Evolutionary conservation across 139 green algal genomes (phyloP), one percentile per base, ranked within the genome.

Genomic region (Pleodorina starrii): DNA sequence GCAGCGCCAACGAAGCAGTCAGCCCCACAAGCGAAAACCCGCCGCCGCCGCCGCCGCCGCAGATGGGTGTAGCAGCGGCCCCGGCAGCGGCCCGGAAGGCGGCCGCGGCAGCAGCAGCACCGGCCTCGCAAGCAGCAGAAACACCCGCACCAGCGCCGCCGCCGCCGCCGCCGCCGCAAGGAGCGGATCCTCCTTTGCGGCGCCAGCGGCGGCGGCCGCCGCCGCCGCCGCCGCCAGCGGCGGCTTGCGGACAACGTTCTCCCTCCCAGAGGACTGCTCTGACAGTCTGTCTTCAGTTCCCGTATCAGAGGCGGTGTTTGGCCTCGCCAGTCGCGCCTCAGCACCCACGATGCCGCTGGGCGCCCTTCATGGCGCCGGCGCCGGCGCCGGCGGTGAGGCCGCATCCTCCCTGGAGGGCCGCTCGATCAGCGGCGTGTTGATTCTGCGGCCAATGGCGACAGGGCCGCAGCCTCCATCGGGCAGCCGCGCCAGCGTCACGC

Each of bases 261-360:
- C 48, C 17, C 16, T 84, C 5, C 14, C n/a, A 5, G 76, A 69
- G 48, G 76, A 69, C 76, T n/a, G n/a, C n/a, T 74, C 78, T 0
- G 78, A 73, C 25, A 73, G 54, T 17, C 42, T 71, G 11, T 86
- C 57, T 1, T 86, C 80, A 11, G 35, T 86, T 27, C 80, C 80
- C 5, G 59, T 40, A 10, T 76, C 80, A 27, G 80, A 86, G 80
- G 59, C 42, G 38, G 80, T 86, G 59, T 86, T 86, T n/a, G 80
- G 38, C 27, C 80, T 86, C 48, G 78, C 78, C 76, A 48, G 32
- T 38, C 35, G 76, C 21, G 76, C 48, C 48, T 84, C 48, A 1
- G 76, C 32, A 6, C 44, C 76, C 14, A 38, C 38, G 11, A 38
- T 16, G 11, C 14, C 2, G 69, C 16, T 51, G 38, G 36, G 9